These are phyloP conservation scores for Thalassiosira sp. DNA, from an alignment of 352 stramenopile genomes.

Conservation along the genomic window DNA sequence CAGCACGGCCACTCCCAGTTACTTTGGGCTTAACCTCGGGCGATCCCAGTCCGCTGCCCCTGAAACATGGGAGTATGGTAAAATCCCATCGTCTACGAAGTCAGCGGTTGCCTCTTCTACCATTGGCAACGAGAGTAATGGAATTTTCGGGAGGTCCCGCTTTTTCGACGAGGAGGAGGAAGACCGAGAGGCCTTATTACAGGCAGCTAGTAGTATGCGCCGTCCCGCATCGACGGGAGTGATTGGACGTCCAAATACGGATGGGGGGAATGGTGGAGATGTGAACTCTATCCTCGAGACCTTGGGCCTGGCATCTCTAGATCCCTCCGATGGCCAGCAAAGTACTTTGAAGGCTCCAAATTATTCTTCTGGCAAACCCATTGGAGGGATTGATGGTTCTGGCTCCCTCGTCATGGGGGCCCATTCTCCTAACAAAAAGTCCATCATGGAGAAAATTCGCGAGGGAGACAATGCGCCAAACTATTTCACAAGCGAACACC, in stretches of 20 bases:
- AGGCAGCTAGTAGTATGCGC: conserved; percentile 27
- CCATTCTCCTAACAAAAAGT: conserved; percentile 1
- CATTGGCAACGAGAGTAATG: too few species aligned
- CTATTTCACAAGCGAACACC: conserved; percentile 18
- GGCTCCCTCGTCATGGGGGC: background rate
- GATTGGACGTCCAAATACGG: conserved; percentile 30
- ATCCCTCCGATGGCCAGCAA: conserved; percentile 6
- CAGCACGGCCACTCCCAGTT: conserved; percentile 18
- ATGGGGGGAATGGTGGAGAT: conserved; percentile 22
- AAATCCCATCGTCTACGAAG: conserved; percentile 47
- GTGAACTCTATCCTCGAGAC: conserved; percentile 58
- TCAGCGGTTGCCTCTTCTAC: conserved; percentile 28
- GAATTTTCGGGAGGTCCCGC: background rate
- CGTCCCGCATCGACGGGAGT: conserved; percentile 61
- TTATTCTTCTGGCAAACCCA: background rate
- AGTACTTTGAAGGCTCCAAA: background rate
- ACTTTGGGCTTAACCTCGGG: conserved; percentile 38
- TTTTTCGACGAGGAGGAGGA: conserved; percentile 42
- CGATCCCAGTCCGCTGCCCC: conserved; percentile 52
- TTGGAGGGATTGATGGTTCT: conserved; percentile 13
- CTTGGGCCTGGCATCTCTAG: conserved; percentile 34
- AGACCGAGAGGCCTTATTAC: conserved; percentile 29
- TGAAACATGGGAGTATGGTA: conserved; percentile 37
- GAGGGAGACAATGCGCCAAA: conserved; percentile 5
- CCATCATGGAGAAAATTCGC: conserved; percentile 35